A percentile compares a stretch with the other conserved stretches of the same genome.
Evolutionary conservation across 805 yeast species (phyloP).

Genomic region (Komagataella kurtzmanii): DNA sequence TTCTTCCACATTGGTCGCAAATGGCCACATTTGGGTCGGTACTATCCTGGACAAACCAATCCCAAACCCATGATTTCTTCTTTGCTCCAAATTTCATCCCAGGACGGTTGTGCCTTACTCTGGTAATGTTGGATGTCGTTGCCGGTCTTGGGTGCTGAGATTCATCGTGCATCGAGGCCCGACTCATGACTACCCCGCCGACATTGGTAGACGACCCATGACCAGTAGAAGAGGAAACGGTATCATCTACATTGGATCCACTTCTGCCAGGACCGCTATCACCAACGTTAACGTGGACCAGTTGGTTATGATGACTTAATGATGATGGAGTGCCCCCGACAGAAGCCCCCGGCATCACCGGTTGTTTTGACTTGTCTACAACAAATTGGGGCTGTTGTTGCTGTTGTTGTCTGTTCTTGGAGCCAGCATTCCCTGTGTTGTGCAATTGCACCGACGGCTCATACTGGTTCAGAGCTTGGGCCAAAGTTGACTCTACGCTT

Average conservation of each 20-base stretch:
- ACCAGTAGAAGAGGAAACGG: background rate
- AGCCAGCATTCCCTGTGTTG: background rate
- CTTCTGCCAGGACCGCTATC: background rate
- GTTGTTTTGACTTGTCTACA: background rate
- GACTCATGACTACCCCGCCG: background rate
- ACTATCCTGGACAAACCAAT: slow-evolving; percentile 42
- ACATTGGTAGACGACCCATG: background rate
- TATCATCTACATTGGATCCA: background rate
- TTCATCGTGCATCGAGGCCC: background rate
- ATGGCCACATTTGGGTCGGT: slow-evolving; percentile 34
- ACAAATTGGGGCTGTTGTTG: background rate
- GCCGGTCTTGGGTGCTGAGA: background rate
- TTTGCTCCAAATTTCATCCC: slow-evolving; percentile 37
- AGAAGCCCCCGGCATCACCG: background rate
- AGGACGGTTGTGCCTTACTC: slow-evolving; percentile 1
- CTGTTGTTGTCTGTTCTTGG: background rate
- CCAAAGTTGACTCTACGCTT: slow-evolving; percentile 1
- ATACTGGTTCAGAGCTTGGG: background rate
- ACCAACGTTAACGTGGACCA: background rate
- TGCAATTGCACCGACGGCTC: background rate
- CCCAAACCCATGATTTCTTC: slow-evolving; percentile 52
- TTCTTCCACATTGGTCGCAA: slow-evolving; percentile 40
- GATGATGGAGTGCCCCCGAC: background rate
- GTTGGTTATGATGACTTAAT: background rate
- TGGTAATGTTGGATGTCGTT: background rate